A percentile compares a stretch with the other conserved stretches of the same genome.
These are phyloP conservation scores for Candida schatavii DNA, from an alignment of 805 yeast species.

Conservation along the genomic window DNA sequence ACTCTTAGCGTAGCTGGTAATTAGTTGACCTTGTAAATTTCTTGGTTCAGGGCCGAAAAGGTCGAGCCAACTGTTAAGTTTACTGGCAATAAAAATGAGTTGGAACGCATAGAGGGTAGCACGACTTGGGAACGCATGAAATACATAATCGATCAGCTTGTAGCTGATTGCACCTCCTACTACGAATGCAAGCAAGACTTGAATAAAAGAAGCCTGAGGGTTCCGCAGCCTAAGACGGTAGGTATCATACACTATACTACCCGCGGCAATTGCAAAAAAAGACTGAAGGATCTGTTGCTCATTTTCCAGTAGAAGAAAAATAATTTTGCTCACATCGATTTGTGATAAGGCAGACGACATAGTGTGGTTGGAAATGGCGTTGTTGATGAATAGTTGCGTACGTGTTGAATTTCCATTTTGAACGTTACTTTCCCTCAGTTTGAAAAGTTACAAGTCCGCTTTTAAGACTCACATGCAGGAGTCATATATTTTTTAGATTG, in stretches of 20 bases:
- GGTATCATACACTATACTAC: background rate
- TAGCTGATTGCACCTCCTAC: background rate
- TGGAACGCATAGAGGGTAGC: constrained; percentile 1
- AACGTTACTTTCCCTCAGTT: no score
- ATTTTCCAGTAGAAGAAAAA: background rate
- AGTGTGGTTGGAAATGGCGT: no score
- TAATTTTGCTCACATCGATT: background rate
- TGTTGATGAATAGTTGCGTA: no score
- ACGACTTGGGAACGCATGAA: background rate
- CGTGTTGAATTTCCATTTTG: no score
- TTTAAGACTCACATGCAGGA: no score
- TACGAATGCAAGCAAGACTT: background rate
- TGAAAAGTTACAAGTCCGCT: no score
- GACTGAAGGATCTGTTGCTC: background rate
- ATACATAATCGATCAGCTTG: no score
- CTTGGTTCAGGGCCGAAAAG: background rate
- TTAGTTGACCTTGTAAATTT: background rate
- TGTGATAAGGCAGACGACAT: background rate
- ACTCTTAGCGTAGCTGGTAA: background rate
- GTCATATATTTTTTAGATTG: no score
- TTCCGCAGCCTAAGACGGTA: background rate
- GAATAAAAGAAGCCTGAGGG: background rate
- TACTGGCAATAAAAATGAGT: background rate
- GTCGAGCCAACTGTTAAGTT: background rate
- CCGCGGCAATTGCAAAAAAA: background rate